Percentiles rank a stretch among this genome's conserved stretches.
phyloP scores from a whole-genome alignment of 108 stramenopile genomes.

The Stephanodiscus triporus region DNA sequence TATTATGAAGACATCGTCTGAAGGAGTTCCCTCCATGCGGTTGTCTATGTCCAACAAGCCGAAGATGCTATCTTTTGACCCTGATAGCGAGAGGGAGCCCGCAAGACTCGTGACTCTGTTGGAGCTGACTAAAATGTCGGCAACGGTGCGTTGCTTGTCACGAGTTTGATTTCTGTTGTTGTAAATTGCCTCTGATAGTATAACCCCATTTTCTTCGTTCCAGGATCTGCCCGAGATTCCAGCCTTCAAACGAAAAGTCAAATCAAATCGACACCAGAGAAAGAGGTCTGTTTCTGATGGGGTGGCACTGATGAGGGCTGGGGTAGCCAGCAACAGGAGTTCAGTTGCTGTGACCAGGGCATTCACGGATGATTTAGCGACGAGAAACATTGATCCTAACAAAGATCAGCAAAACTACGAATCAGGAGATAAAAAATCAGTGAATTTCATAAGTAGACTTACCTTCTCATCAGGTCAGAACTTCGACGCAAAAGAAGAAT shows the following conservation, averaged over 20 bases:
- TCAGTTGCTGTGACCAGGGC: conserved; percentile 2
- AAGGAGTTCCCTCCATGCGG: conserved; percentile 35
- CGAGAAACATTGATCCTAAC: neutral
- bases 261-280: conserved; percentile 32
- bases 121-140: conserved; percentile 27
- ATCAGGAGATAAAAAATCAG: neutral
- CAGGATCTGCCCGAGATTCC: conserved; percentile 43
- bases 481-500: conserved; percentile 1
- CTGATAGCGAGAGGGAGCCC: neutral
- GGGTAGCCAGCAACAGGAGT: no score
- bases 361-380: neutral
- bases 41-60: neutral
- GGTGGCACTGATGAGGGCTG: conserved; percentile 46
- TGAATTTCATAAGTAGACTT: neutral
- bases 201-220: neutral
- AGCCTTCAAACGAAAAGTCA: neutral
- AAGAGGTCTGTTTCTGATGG: conserved; percentile 53
- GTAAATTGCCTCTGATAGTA: neutral
- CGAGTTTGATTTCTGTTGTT: neutral
- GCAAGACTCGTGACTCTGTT: conserved; percentile 32
- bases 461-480: conserved; percentile 8
- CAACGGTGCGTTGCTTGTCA: conserved; percentile 15
- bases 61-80: conserved; percentile 1
- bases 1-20: conserved; percentile 26
- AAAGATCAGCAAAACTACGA: neutral